A percentile compares a stretch with the other conserved stretches of the same genome.
These are phyloP conservation scores for Leishmania gerbilli DNA, from an alignment of 208 protist genomes.

Conservation along the genomic window DNA sequence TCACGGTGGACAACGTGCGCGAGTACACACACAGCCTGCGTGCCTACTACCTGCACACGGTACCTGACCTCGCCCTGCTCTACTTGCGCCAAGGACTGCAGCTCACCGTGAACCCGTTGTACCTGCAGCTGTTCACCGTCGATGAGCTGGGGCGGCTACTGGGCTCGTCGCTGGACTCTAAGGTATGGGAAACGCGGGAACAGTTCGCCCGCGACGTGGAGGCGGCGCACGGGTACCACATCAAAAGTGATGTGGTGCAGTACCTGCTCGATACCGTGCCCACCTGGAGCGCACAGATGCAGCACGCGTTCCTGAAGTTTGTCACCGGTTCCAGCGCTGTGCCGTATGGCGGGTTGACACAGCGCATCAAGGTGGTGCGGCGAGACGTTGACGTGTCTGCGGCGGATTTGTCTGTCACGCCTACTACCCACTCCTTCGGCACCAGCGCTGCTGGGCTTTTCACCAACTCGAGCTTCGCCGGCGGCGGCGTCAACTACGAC, in stretches of 20 bases:
- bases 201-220: conserved; percentile 48
- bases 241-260: conserved; percentile 47
- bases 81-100: conserved; percentile 58
- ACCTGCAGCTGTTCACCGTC: conserved; percentile 63
- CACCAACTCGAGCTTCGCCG: conserved; percentile 12
- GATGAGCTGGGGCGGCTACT: conserved; percentile 62
- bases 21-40: conserved; percentile 46
- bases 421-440: conserved; percentile 1
- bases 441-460: not conserved
- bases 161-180: conserved; percentile 43
- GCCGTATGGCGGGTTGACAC: conserved; percentile 56
- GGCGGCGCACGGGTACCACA: conserved; percentile 69
- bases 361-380: conserved; percentile 79
- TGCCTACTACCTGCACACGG: conserved; percentile 42
- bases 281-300: conserved; percentile 49
- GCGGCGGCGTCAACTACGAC: conserved; percentile 13
- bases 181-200: conserved; percentile 58
- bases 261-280: conserved; percentile 65
- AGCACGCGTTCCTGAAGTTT: conserved; percentile 82
- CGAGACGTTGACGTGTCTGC: conserved; percentile 33
- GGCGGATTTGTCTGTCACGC: conserved; percentile 10
- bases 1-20: conserved; percentile 49
- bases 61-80: conserved; percentile 32
- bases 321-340: conserved; percentile 73
- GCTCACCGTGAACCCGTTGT: conserved; percentile 42